These are phyloP conservation scores for Cryomyces antarcticus DNA, from an alignment of 495 filamentous ascomycete species.

Conservation along the genomic window DNA sequence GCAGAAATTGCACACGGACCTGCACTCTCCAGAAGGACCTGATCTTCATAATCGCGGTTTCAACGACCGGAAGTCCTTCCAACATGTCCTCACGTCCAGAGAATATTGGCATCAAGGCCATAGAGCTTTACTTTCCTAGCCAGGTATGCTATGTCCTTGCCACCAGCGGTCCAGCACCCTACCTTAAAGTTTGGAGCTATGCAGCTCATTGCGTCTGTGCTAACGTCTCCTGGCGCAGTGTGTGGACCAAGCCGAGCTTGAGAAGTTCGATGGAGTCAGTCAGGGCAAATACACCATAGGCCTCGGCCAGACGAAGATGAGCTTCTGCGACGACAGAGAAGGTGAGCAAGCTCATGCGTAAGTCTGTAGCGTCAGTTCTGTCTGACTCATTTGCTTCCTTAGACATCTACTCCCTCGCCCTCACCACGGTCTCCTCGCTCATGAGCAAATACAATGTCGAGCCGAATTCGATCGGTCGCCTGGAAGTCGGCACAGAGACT, in stretches of 20 bases:
- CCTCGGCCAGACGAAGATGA: conserved; percentile 98
- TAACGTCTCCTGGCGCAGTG: conserved; percentile 41
- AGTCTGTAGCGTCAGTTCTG: neutral
- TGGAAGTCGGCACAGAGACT: conserved; percentile 97
- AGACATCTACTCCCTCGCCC: conserved; percentile 97
- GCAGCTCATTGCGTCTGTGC: conserved; percentile 1
- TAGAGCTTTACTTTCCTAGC: conserved; percentile 94
- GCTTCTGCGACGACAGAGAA: conserved; percentile 97
- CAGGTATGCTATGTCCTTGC: conserved; percentile 41
- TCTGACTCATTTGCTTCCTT: conserved; percentile 2
- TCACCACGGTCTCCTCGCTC: conserved; percentile 76
- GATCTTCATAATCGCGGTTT: too few species aligned
- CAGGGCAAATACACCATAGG: conserved; percentile 97
- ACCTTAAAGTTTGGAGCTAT: conserved; percentile 4
- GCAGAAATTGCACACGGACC: too few species aligned
- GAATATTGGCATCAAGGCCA: conserved; percentile 99
- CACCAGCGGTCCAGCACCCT: neutral
- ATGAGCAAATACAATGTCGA: conserved; percentile 89
- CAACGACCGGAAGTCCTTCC: too few species aligned
- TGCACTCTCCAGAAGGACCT: too few species aligned
- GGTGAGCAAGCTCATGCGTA: conserved; percentile 38
- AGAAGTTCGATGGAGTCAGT: conserved; percentile 95
- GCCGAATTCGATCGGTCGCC: conserved; percentile 67
- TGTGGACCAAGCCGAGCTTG: conserved; percentile 85
- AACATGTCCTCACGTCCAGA: conserved; percentile 47